Evolutionary conservation across 768 basidiomycete genomes (phyloP), one percentile per base, ranked within the genome.

Genomic region (Leucogyrophana mollusca): DNA sequence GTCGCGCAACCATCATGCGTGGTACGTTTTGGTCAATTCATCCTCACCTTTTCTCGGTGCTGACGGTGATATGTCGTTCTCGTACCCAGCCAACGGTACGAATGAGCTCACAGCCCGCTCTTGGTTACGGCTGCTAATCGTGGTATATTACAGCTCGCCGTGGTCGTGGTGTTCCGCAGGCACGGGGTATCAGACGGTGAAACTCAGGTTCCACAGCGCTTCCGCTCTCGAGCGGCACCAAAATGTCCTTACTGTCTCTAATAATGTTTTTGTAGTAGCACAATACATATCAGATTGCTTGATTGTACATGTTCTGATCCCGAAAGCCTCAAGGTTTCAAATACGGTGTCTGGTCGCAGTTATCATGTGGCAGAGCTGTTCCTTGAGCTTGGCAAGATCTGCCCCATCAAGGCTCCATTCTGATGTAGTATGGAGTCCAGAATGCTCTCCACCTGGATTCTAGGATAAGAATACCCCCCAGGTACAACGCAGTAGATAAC

Each of bases 1-100:
- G 95, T 70, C 86, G 95, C 69, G 95, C 95, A 35, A 98, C 95
- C 11, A 97, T 97, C 58, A 94, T 96, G 89, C 79, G 95, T 69
- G 95, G 93, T 96, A 56, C 56, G 90, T 71, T 38, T 35, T 46
- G 52, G 34, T 40, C n/a, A n/a, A n/a, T 45, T 39, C 36, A 33
- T 5, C 57, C 49, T 36, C 36, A 10, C 17, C 10, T 32, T 9
- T 17, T 34, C 7, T 56, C 43, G 48, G 51, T 42, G 41, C 18
- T 59, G n/a, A 66, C 22, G 13, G 3, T 53, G 43, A 53, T 45
- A 34, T 50, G 17, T 56, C 24, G 21, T 46, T 51, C 35, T 54
- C 59, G 46, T 58, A 53, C 55, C 20, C 61, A 92, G 90, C 90
- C 47, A 93, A 93, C 53, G 90, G 90, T 90, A 65, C 62, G 76